Conservation (phyloP, 805 yeast species). For the Schwanniomyces polymorphus region DNA sequence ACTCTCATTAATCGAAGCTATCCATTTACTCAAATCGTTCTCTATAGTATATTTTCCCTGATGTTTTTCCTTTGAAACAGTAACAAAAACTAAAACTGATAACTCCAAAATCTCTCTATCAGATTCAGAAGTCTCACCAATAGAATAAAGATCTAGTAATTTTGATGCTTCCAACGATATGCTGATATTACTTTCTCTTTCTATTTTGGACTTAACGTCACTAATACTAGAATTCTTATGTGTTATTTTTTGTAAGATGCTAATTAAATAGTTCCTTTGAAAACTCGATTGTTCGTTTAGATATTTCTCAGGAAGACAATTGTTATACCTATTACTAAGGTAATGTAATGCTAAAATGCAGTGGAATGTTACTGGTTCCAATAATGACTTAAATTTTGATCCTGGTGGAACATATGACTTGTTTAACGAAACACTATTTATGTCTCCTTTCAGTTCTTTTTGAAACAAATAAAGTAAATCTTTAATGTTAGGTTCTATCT, state of each 20-base stretch:
- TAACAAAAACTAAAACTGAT: constrained; percentile 2
- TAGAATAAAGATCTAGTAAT: not conserved
- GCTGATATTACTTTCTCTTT: not conserved
- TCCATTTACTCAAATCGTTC: constrained; percentile 25
- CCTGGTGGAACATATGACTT: constrained; percentile 1
- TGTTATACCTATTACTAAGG: not conserved
- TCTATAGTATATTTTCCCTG: constrained; percentile 4
- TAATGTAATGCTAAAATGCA: constrained; percentile 8
- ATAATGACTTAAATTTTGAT: constrained; percentile 4
- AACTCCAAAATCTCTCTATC: constrained; percentile 1
- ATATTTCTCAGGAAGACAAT: not conserved
- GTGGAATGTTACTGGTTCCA: constrained; percentile 16
- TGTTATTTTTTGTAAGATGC: not conserved
- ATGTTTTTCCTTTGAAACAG: constrained; percentile 1
- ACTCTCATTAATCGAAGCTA: constrained; percentile 28
- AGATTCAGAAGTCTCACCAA: not conserved
- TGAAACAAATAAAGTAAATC: constrained; percentile 9
- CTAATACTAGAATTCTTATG: not conserved
- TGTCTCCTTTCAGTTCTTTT: constrained; percentile 6
- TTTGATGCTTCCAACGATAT: not conserved
- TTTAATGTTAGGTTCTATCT: constrained; percentile 9
- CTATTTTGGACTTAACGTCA: not conserved
- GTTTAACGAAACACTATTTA: not conserved
- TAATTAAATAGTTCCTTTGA: constrained; percentile 3
- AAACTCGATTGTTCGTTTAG: not conserved